Base-by-base conservation (phyloP, 805 yeast species). In the Ogataea parapolymorpha region DNA sequence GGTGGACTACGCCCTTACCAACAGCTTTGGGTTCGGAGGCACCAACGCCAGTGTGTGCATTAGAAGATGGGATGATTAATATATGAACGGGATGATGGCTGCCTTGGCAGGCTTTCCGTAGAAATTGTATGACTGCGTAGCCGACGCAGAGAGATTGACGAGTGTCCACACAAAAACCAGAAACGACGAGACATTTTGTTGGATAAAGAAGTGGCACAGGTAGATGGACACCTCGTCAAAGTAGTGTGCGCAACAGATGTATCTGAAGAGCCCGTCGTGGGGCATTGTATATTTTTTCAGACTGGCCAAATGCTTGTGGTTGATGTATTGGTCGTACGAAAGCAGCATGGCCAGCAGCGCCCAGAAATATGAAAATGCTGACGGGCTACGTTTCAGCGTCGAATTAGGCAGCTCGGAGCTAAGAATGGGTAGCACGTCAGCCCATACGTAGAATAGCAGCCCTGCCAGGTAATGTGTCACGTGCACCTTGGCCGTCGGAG, bases 21-120 rank as follows among this genome's bases (percentile, higher is more conserved):
- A 93, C 56, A 87, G 96, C 53, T 91, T 95, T 65, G 99, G 99
- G 0, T 93, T 93, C 66, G 99, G 99, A 6, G 99, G 99, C 7
- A 87, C 95, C 5, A 93, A 93, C 61, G 82, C 95, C 6, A 74
- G 95, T 2, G 55, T 93, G 2, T 71, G 80, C 32, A 75, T 82
- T 48, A 66, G 68, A 24, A 69, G 32, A 27, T 29, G 33, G 26
- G 24, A 29, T 14, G 22, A 26, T 23, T 27, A 62, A 35, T 48
- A 58, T n/a, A 62, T 18, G 39, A 49, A 58, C 6, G 68, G 68
- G n/a, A 62, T 46, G 20, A 63, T 53, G 23, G 56, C 42, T 46
- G 51, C 47, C 31, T 44, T 39, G 12, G 37, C 31, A 26, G 49
- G 47, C 9, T 38, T 26, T 8, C 53, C 48, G 57, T 83, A 82